Evolutionary conservation across 108 stramenopile genomes (phyloP).

Genomic region (Nannochloropsis gaditana): DNA sequence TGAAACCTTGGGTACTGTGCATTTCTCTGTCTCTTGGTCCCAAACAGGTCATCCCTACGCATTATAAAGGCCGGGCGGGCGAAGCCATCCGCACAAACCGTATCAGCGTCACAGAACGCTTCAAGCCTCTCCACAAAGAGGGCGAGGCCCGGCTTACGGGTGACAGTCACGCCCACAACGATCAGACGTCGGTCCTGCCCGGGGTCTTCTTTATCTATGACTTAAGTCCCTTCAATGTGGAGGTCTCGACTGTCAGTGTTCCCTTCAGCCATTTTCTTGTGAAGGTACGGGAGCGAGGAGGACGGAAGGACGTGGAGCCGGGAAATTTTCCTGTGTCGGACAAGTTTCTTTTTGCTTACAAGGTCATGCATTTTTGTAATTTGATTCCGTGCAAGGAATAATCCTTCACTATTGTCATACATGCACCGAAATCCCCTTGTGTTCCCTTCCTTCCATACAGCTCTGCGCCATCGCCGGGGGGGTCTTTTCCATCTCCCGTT

Average conservation of each 20-base stretch:
- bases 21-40: not conserved
- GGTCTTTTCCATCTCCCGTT: slow-evolving; percentile 69
- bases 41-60: slow-evolving; percentile 26
- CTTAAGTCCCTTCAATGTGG: slow-evolving; percentile 92
- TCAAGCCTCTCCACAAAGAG: slow-evolving; percentile 68
- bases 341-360: no score
- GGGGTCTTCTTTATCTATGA: slow-evolving; percentile 98
- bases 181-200: slow-evolving; percentile 59
- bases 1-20: not conserved
- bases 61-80: not conserved
- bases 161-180: not conserved
- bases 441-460: slow-evolving; percentile 51
- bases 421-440: not conserved
- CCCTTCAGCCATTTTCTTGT: not conserved
- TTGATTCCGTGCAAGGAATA: no score
- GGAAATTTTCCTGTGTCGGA: not conserved
- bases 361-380: no score
- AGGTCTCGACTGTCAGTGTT: slow-evolving; percentile 52
- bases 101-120: slow-evolving; percentile 78
- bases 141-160: slow-evolving; percentile 40
- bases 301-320: not conserved
- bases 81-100: slow-evolving; percentile 58
- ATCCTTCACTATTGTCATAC: no score
- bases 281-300: not conserved
- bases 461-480: slow-evolving; percentile 92